Conservation (phyloP, 805 yeast species). For the Metschnikowia bowlesiae region DNA sequence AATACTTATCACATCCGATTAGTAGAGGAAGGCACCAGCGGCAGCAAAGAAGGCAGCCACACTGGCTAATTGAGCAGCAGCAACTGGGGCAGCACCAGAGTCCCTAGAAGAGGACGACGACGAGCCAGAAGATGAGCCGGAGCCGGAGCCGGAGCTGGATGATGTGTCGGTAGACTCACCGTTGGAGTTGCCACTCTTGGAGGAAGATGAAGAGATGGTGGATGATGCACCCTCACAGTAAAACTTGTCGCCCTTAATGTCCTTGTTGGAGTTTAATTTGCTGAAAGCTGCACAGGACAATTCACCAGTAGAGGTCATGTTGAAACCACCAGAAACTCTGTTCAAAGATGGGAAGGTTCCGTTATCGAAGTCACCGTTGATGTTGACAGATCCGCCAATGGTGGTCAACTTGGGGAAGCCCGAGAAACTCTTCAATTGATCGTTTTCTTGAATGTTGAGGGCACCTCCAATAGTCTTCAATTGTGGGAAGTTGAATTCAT, state of each 20-base stretch:
- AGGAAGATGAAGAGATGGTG: constrained; percentile 41
- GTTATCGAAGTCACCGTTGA: constrained; percentile 75
- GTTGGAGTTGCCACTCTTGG: constrained; percentile 29
- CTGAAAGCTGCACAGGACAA: constrained; percentile 79
- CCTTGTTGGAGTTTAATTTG: constrained; percentile 67
- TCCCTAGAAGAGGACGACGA: constrained; percentile 20
- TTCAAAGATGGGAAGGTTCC: constrained; percentile 71
- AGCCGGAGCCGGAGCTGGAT: constrained; percentile 21
- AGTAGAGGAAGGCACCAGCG: constrained; percentile 36
- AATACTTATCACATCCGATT: constrained; percentile 2
- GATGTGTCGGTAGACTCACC: constrained; percentile 25
- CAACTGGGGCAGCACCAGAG: constrained; percentile 24
- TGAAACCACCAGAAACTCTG: constrained; percentile 90
- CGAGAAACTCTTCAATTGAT: constrained; percentile 55
- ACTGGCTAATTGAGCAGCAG: constrained; percentile 24
- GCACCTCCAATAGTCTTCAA: constrained; percentile 88
- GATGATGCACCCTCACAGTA: constrained; percentile 49
- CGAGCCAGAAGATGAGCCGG: constrained; percentile 19
- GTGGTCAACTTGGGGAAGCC: constrained; percentile 72
- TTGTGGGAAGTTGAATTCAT: constrained; percentile 60
- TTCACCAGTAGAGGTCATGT: constrained; percentile 69
- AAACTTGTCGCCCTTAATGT: constrained; percentile 86
- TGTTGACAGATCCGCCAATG: constrained; percentile 83
- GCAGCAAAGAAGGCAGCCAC: constrained; percentile 32
- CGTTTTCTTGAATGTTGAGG: constrained; percentile 83